Base-by-base conservation (phyloP, 2,329 filamentous ascomycete species). In the Mycosphaerella sp. region DNA sequence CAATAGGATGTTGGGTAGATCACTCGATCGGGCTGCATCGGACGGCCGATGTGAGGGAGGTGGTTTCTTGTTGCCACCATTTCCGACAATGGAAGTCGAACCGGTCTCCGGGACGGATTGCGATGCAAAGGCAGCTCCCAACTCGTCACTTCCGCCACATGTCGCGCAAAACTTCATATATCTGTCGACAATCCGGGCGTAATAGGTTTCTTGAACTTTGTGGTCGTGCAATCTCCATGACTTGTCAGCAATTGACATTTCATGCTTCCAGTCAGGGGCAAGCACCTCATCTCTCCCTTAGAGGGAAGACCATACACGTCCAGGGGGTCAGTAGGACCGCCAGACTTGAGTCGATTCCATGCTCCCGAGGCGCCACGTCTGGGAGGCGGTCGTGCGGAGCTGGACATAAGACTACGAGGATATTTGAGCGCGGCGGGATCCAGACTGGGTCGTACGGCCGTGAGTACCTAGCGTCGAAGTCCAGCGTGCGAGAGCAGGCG, bases 151-250 rank as follows among this genome's bases (percentile, higher is more conserved):
- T 66, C 86, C 81, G 53, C 84, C 81, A 12, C 83, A 82, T 36
- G 84, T 79, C 47, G 87, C 87, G 75, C 90, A 95, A 70, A 95
- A 95, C 59, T 83, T 82, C 81, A 95, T 86, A 73, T 95, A 96
- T 46, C 89, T 83, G 67, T 92, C 85, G 55, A 91, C 83, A 64
- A 96, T 95, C 67, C 85, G 88, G 67, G 84, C 84, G 72, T 92
- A 95, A 75, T 92, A 96, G 51, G 77, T 77, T 70, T 95, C 87
- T 72, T 97, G 92, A 6, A 80, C 81, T 72, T 87, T 89, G 71
- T 80, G 76, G 64, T 92, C 83, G 54, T 74, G 73, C 21, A 76
- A 67, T 56, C 75, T 78, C 56, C 26, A 29, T 42, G 38, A 26
- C 21, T 21, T 46, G 48, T 59, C 46, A 62, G 58, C 51, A 48